Base-by-base conservation (phyloP, 2,329 filamentous ascomycete genomes). In the Diaporthe caulivora region DNA sequence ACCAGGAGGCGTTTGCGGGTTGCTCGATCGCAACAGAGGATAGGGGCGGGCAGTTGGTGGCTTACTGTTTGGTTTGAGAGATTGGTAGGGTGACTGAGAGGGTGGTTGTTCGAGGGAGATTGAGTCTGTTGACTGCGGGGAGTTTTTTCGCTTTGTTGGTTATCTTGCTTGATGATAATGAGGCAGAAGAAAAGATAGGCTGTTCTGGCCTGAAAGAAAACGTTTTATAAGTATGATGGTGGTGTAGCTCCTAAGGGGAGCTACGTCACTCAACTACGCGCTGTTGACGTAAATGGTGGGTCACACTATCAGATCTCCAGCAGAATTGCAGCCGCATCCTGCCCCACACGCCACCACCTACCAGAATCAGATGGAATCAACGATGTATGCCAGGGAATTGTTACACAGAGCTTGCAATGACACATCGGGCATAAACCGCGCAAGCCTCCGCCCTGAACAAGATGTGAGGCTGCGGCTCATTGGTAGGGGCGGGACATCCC, bases 261-360 rank as follows among this genome's bases (percentile, higher is more conserved):
- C 47, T 75, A 75, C 74, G 74, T 75, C 74, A 74, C 64, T 29
- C 31, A 31, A 31, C 58, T 40, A 54, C 65, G 24, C 54, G 21
- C 62, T 18, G 40, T 75, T 75, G 74, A 75, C 74, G 74, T 75
- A 72, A 75, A 75, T 71, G 65, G 60, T 72, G 71, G 67, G 40
- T 42, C 65, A 17, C 26, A 29, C 58, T 53, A 54, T 51, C n/a
- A 54, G 40, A 51, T 34, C 44, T 37, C 44, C 40, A 26, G 44
- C 47, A 64, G 29, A 31, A 21, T 17, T 72, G 51, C 24, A 70
- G 70, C 70, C 55, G 70, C 62, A 72, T 57, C 49, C 26, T 29
- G 42, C 70, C 31, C 62, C 55, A 65, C 62, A 70, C 54, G 47
- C 44, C 53, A 74, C 68, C 40, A n/a, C 51, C 65, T 60, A 49